These are phyloP conservation scores for Trichosporon inkin DNA, from an alignment of 1,284 basidiomycete species.

Conservation along the genomic window DNA sequence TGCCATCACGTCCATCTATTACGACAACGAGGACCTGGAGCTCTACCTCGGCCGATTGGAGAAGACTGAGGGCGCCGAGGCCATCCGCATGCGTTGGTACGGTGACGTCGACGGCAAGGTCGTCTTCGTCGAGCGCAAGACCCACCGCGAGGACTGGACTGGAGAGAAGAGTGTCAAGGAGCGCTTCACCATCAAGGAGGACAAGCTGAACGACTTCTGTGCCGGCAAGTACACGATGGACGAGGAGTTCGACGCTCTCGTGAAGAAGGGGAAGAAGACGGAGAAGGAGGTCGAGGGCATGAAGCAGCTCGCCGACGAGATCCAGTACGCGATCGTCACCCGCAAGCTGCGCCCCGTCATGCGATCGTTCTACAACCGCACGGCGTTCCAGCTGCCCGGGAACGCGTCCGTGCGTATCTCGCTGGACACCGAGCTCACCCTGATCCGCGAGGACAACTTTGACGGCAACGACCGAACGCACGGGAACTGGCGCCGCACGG, in stretches of 20 bases:
- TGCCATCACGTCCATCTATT: conserved; percentile 59
- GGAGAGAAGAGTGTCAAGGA: conserved; percentile 99
- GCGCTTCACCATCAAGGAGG: conserved; percentile 94
- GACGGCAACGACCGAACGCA: conserved; percentile 73
- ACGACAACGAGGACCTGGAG: conserved; percentile 90
- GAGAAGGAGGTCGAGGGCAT: conserved; percentile 90
- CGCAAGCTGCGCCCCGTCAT: conserved; percentile 84
- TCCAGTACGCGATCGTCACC: conserved; percentile 87
- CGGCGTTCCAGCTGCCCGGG: conserved; percentile 96
- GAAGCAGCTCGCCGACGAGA: conserved; percentile 93
- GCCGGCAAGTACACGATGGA: conserved; percentile 89
- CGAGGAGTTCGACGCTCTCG: conserved; percentile 83
- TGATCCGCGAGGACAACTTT: conserved; percentile 97
- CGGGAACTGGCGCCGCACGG: conserved; percentile 89
- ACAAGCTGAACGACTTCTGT: conserved; percentile 88
- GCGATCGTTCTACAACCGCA: conserved; percentile 99
- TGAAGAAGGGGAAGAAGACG: conserved; percentile 88
- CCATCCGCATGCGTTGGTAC: conserved; percentile 94
- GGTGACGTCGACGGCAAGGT: conserved; percentile 80
- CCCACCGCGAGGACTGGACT: conserved; percentile 98
- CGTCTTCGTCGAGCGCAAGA: conserved; percentile 96
- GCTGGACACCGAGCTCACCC: conserved; percentile 90
- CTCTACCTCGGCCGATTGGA: conserved; percentile 96
- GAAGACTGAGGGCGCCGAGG: conserved; percentile 98
- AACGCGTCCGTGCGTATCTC: conserved; percentile 97